Percentiles rank a stretch among this genome's conserved stretches.
These are phyloP conservation scores for Gentiana straminea DNA, from an alignment of 257 asterid genomes.

Conservation along the genomic window DNA sequence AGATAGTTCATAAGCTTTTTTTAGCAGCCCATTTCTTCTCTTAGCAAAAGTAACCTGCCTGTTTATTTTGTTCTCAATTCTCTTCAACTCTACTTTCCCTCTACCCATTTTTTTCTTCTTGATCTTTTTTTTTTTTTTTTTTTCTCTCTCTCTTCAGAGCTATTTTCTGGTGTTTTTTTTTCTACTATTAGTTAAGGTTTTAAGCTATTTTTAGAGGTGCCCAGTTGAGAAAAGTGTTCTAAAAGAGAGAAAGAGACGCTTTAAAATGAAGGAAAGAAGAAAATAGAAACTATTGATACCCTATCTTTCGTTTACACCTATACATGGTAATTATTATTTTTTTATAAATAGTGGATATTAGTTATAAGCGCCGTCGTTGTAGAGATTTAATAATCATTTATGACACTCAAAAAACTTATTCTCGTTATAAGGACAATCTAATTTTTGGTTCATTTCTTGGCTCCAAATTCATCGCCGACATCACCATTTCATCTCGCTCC, in stretches of 20 bases:
- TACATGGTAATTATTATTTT: too few species aligned
- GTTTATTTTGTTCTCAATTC: constrained; percentile 31
- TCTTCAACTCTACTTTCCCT: constrained; percentile 20
- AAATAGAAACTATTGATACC: constrained; percentile 24
- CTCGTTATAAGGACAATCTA: too few species aligned
- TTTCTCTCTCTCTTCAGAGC: neutral
- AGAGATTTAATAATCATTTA: too few species aligned
- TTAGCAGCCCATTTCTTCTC: constrained; percentile 33
- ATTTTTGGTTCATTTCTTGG: too few species aligned
- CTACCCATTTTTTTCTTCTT: constrained; percentile 9
- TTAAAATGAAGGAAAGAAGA: constrained; percentile 6
- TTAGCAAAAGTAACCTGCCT: constrained; percentile 32
- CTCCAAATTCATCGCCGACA: too few species aligned
- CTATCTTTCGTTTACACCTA: constrained; percentile 12
- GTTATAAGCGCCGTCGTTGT: too few species aligned
- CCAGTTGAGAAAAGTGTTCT: neutral
- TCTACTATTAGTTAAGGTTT: constrained; percentile 11
- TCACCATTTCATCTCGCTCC: too few species aligned
- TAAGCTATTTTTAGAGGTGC: constrained; percentile 18
- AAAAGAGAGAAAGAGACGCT: neutral
- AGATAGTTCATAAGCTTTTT: constrained; percentile 27
- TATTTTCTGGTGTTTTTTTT: neutral
- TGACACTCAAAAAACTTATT: too few species aligned
- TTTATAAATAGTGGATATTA: too few species aligned
- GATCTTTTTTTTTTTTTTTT: neutral